phyloP scores from a whole-genome alignment of 2,329 filamentous ascomycete species.

The Magnaporthales sp. region DNA sequence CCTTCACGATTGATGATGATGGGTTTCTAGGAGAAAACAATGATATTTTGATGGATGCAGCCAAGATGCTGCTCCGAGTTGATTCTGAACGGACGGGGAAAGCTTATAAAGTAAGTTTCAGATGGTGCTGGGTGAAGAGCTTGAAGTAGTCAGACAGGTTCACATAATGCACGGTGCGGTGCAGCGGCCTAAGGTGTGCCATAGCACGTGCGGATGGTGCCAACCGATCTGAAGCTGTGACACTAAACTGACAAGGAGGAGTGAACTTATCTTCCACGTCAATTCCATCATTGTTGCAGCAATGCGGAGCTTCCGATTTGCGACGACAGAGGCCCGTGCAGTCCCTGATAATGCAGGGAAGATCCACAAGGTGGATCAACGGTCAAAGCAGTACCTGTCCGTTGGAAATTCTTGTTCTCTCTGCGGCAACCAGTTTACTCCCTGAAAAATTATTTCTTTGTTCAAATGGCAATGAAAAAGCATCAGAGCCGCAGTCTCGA shows the following conservation, averaged over 20 bases:
- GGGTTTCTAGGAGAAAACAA: background rate
- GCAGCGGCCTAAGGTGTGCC: background rate
- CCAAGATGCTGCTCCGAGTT: background rate
- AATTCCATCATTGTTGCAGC: background rate
- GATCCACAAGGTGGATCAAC: background rate
- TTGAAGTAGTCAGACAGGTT: background rate
- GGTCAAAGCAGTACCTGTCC: background rate
- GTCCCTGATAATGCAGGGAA: background rate
- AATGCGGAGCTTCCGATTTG: constrained; percentile 1
- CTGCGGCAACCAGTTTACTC: background rate
- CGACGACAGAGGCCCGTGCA: background rate
- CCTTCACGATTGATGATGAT: background rate
- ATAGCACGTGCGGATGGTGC: background rate
- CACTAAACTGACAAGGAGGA: background rate
- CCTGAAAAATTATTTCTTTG: background rate
- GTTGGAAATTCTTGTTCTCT: background rate
- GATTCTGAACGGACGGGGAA: background rate
- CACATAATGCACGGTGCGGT: background rate
- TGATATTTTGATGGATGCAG: background rate
- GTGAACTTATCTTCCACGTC: background rate
- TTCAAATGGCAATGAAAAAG: background rate
- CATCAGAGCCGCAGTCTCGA: too few relatives aligned
- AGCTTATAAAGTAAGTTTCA: background rate
- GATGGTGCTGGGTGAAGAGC: background rate
- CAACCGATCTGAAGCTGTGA: background rate